Evolutionary conservation across 768 basidiomycete species (phyloP).

Genomic region (Amyloporia xantha): DNA sequence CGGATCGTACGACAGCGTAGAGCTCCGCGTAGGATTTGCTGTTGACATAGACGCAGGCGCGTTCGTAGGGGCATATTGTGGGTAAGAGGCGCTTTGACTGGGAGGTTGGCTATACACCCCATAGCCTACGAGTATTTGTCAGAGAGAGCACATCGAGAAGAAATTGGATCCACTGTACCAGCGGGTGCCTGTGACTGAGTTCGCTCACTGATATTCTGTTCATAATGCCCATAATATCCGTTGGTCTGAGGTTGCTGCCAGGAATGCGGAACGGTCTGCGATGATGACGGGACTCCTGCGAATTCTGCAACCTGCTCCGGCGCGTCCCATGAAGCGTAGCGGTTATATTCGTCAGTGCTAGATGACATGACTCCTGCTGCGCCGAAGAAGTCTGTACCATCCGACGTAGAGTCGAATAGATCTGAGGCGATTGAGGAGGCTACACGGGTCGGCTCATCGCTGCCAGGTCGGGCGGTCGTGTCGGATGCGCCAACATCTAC

Average conservation of each 20-base stretch:
- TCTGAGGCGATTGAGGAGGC: conserved; percentile 14
- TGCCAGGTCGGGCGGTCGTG: not conserved
- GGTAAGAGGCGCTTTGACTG: not conserved
- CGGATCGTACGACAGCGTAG: conserved; percentile 22
- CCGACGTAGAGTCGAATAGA: conserved; percentile 18
- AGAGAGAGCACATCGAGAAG: not conserved
- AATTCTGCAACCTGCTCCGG: not conserved
- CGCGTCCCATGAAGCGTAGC: not conserved
- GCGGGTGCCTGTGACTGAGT: not conserved
- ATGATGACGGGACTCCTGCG: not conserved
- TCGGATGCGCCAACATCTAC: conserved; percentile 12
- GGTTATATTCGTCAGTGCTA: not conserved
- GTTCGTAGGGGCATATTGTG: not conserved
- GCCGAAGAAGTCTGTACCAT: conserved; percentile 2
- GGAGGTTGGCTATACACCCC: not conserved
- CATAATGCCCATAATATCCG: not conserved
- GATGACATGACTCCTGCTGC: not conserved
- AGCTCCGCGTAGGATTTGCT: conserved; percentile 1
- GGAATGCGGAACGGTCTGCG: not conserved
- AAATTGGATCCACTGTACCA: not conserved
- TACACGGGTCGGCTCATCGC: conserved; percentile 8
- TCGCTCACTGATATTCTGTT: too few relatives aligned
- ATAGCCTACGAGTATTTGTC: not conserved
- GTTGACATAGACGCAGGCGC: too few relatives aligned
- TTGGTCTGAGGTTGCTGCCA: not conserved